Evolutionary conservation across 805 yeast species (phyloP).

Genomic region (Ascoidea rubescens): DNA sequence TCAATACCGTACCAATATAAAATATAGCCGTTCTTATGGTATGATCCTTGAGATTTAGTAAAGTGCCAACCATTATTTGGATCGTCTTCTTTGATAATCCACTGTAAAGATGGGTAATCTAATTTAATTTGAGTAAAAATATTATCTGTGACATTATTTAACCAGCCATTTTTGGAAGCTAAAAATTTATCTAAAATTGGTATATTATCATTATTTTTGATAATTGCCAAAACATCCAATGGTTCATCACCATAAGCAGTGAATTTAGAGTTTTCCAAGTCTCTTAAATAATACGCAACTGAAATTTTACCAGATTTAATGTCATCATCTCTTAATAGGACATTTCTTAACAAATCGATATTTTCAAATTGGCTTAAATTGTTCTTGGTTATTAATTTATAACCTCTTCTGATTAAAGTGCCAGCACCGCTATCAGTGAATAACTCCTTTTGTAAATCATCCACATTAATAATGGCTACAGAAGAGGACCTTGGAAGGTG

Average conservation of each 20-base stretch:
- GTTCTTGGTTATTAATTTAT: constrained; percentile 59
- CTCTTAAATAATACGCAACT: constrained; percentile 70
- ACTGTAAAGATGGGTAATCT: constrained; percentile 62
- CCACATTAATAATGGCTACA: constrained; percentile 92
- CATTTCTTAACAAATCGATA: constrained; percentile 65
- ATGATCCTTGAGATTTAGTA: constrained; percentile 87
- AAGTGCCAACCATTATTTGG: constrained; percentile 87
- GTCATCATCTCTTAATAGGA: constrained; percentile 64
- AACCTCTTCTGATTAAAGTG: constrained; percentile 94
- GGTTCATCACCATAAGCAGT: constrained; percentile 79
- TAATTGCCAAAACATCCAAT: constrained; percentile 84
- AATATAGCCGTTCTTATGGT: constrained; percentile 75
- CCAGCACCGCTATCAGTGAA: constrained; percentile 99
- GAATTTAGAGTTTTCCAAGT: constrained; percentile 47
- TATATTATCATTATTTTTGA: constrained; percentile 37
- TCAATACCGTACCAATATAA: constrained; percentile 89
- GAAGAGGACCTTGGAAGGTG: constrained; percentile 94
- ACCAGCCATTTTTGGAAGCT: constrained; percentile 88
- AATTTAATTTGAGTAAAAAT: constrained; percentile 71
- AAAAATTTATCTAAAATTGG: constrained; percentile 76
- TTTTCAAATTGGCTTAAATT: constrained; percentile 48
- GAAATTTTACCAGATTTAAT: constrained; percentile 56
- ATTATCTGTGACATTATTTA: constrained; percentile 92
- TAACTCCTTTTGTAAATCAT: constrained; percentile 90
- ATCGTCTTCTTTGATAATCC: constrained; percentile 87